These are phyloP conservation scores for Kazachstania sp. DNA, from an alignment of 1,139 yeast species.

Conservation along the genomic window DNA sequence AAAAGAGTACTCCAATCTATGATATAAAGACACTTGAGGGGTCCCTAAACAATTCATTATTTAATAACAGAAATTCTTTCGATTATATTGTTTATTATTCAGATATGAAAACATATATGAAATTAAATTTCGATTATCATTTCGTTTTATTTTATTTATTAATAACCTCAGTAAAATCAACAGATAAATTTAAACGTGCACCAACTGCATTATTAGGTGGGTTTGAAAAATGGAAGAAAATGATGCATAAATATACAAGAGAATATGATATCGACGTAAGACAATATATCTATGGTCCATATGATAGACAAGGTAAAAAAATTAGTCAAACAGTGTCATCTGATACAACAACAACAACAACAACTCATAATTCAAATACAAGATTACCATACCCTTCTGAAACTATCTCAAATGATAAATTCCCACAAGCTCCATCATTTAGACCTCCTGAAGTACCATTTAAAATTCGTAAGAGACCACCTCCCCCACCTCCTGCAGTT, in stretches of 20 bases:
- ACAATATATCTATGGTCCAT: slow-evolving; percentile 20
- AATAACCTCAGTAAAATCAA: slow-evolving; percentile 13
- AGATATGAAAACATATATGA: slow-evolving; percentile 32
- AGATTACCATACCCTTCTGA: not conserved
- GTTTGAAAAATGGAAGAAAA: slow-evolving; percentile 30
- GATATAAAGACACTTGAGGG: slow-evolving; percentile 38
- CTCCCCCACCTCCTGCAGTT: slow-evolving; percentile 25
- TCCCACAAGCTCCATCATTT: slow-evolving; percentile 15
- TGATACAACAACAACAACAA: not conserved
- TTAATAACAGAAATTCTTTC: slow-evolving; percentile 40
- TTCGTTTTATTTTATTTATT: slow-evolving; percentile 25
- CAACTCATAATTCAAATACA: not conserved
- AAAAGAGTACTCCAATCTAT: slow-evolving; percentile 23
- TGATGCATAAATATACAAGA: slow-evolving; percentile 15
- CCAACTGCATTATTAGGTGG: slow-evolving; percentile 30
- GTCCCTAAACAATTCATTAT: slow-evolving; percentile 33
- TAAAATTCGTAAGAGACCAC: slow-evolving; percentile 21
- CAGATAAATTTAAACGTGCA: slow-evolving; percentile 11
- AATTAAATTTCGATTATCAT: slow-evolving; percentile 30
- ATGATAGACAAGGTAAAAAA: slow-evolving; percentile 7
- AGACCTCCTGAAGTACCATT: slow-evolving; percentile 22
- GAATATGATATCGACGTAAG: slow-evolving; percentile 15
- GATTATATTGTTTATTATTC: slow-evolving; percentile 50
- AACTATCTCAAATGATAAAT: slow-evolving; percentile 3
- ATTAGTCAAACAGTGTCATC: slow-evolving; percentile 1